Base-by-base conservation (phyloP, 2,329 filamentous ascomycete species). In the Neonectria sp. region DNA sequence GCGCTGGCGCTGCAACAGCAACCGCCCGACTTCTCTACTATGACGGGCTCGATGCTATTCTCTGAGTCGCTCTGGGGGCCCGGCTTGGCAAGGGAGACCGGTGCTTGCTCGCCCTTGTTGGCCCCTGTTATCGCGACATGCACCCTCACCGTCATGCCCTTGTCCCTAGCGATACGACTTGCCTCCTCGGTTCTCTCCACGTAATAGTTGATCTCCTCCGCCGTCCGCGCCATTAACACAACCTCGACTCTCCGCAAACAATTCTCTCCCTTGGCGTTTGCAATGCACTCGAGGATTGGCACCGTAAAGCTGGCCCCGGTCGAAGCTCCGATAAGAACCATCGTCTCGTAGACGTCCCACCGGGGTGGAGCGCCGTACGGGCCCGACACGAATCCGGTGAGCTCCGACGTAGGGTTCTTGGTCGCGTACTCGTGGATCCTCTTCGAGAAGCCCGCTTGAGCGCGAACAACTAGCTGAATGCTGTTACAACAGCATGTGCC, bases 251-350 rank as follows among this genome's bases (percentile, higher is more conserved):
- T 79, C 62, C 84, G 85, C 8, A 84, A 85, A 70, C 89, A 91
- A 12, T 82, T 83, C 3, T 79, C 79, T 2, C 65, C 70, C 11
- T 78, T 79, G 0, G 80, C 76, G 35, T 82, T 80, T 2, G 89
- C 81, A 2, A 89, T 80, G 67, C 83, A 85, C 70, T 91, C 88
- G 1, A 91, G 79, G 3, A 91, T 88, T 0, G 89, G 88, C 6
- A 91, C 77, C 1, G 86, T 89, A 62, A 89, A 91, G 4, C 88
- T 90, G 1, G 88, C 86, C n/a, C 89, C 89, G 0, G 89, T 91
- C 0, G 89, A 91, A 0, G 89, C 89, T 0, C 88, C 89, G 48
- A 91, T 86, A 4, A 91, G 80, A 5, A 91, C 79, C 49, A 91
- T 77, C 0, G 88, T 89, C 76, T 91, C 89, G 74, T 86, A 91